Conservation (phyloP, 306 rosid species). For the Pachyrhizus erosus region DNA sequence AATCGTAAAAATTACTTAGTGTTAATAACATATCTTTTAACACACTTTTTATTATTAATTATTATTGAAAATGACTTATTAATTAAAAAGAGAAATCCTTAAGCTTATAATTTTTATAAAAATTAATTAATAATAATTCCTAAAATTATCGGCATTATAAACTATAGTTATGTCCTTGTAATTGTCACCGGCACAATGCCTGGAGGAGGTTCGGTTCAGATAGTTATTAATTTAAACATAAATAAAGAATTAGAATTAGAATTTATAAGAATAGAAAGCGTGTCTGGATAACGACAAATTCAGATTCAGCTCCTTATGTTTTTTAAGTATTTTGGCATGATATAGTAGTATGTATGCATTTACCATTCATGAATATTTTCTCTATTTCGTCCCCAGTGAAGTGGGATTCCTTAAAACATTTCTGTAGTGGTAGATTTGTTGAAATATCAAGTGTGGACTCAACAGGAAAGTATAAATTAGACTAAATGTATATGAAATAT, state of each 20-base stretch:
- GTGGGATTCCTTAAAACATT: neutral
- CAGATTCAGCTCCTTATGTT: neutral
- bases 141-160: too few species aligned
- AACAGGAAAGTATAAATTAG: neutral
- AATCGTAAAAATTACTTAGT: too few species aligned
- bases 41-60: too few species aligned
- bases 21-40: too few species aligned
- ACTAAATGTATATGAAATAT: neutral
- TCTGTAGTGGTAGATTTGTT: neutral
- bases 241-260: neutral
- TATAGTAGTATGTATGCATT: neutral
- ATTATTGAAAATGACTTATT: too few species aligned
- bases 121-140: too few species aligned
- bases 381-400: neutral
- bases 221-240: neutral
- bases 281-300: slow-evolving; percentile 1
- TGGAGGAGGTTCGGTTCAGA: neutral
- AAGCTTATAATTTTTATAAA: too few species aligned
- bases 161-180: neutral
- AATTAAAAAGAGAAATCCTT: too few species aligned
- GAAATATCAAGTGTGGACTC: too few species aligned
- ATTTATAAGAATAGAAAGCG: neutral
- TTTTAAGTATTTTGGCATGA: neutral
- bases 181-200: neutral
- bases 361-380: neutral